phyloP scores from a whole-genome alignment of 257 asterid genomes.

The Gardenia jasminoides region DNA sequence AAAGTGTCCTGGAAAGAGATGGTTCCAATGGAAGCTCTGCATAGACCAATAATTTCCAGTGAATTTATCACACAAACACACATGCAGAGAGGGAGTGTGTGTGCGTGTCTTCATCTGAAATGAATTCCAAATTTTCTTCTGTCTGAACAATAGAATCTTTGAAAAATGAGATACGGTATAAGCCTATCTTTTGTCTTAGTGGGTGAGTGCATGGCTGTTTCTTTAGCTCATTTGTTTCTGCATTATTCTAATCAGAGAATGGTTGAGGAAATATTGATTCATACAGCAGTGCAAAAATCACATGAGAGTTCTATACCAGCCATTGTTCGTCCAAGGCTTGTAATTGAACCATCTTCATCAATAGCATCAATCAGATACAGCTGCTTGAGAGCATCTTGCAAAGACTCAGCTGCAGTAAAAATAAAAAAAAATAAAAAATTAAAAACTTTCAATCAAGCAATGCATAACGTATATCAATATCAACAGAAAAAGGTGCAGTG shows the following conservation, averaged over 20 bases:
- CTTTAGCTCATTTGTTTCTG: not conserved
- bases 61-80: not conserved
- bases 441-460: not conserved
- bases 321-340: conserved; percentile 83
- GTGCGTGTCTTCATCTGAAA: not conserved
- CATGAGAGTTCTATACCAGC: conserved; percentile 51
- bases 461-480: not conserved
- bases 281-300: not conserved
- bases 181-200: not conserved
- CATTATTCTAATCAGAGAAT: not conserved
- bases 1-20: conserved; percentile 86
- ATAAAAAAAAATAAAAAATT: too few relatives aligned
- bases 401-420: conserved; percentile 67
- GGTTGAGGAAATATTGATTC: not conserved
- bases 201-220: not conserved
- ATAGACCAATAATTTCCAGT: conserved; percentile 15
- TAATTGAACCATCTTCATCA: conserved; percentile 75
- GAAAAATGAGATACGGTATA: not conserved
- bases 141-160: not conserved
- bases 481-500: not conserved
- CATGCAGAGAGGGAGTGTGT: not conserved
- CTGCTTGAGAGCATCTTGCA: conserved; percentile 94
- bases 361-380: conserved; percentile 87
- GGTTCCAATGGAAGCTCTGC: conserved; percentile 98
- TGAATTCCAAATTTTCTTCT: not conserved